These are phyloP conservation scores for Ceratobasidium sp. DNA, from an alignment of 1,284 basidiomycete species.

Conservation along the genomic window DNA sequence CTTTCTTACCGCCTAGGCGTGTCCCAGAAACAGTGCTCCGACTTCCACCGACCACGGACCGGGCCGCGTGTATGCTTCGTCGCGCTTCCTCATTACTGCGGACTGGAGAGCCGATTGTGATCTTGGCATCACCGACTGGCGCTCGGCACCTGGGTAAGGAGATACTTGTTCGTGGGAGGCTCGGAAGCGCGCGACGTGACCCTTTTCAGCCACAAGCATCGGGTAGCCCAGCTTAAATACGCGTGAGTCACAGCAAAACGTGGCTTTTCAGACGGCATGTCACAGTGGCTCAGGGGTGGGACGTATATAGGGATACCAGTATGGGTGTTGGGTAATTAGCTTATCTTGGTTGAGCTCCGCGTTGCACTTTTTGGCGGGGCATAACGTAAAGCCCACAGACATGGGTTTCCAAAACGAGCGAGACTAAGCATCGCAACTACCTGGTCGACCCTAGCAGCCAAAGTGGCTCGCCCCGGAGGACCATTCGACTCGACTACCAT, in stretches of 20 bases:
- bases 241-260: not conserved
- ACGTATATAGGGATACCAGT: not conserved
- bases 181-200: not conserved
- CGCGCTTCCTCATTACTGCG: too few relatives aligned
- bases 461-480: not conserved
- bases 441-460: not conserved
- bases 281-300: not conserved
- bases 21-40: not conserved
- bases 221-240: too few relatives aligned
- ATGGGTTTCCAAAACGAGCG: not conserved
- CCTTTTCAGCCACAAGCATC: too few relatives aligned
- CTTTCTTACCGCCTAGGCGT: not conserved
- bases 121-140: conserved; percentile 1
- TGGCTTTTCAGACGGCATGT: conserved; percentile 8
- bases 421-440: not conserved
- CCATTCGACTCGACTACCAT: conserved; percentile 5
- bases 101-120: too few relatives aligned
- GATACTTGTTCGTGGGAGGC: conserved; percentile 14
- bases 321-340: not conserved
- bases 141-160: not conserved
- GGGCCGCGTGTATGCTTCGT: too few relatives aligned
- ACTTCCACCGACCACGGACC: not conserved
- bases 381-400: conserved; percentile 5
- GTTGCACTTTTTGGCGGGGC: too few relatives aligned
- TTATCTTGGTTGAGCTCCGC: conserved; percentile 8